Conservation (phyloP, 169 alveolate species). For the Miamiensis avidus region DNA sequence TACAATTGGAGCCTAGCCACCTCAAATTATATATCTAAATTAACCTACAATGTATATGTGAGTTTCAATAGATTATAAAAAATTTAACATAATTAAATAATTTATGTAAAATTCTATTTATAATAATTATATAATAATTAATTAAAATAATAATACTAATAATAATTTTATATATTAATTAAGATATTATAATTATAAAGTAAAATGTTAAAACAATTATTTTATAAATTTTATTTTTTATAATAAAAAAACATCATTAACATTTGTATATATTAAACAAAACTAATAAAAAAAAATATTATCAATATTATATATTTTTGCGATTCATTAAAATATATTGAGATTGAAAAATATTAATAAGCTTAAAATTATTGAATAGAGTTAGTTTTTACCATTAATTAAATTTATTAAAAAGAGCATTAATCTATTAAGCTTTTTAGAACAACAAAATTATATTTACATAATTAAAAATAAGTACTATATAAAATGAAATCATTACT, state of each 20-base stretch:
- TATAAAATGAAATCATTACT: no score
- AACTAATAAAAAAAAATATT: no score
- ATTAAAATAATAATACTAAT: background rate
- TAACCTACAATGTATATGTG: no score
- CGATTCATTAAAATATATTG: no score
- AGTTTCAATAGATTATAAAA: background rate
- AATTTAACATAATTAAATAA: background rate
- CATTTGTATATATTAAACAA: background rate
- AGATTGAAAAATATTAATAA: background rate
- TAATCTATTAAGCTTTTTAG: background rate
- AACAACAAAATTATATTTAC: no score
- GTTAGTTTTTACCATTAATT: background rate
- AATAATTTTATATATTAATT: no score
- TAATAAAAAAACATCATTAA: no score
- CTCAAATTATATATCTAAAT: no score
- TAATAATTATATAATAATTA: no score
- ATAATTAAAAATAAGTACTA: no score
- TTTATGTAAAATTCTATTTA: background rate
- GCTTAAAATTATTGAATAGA: background rate
- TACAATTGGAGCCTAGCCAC: background rate
- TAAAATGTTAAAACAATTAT: background rate
- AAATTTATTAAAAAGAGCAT: background rate
- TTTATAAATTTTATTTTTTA: no score
- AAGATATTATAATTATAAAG: no score
- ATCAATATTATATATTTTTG: background rate